Evolutionary conservation across 192 early-diverging fungal genomes (phyloP), one percentile per base, ranked within the genome.

Genomic region (Haplosporangium gracile): DNA sequence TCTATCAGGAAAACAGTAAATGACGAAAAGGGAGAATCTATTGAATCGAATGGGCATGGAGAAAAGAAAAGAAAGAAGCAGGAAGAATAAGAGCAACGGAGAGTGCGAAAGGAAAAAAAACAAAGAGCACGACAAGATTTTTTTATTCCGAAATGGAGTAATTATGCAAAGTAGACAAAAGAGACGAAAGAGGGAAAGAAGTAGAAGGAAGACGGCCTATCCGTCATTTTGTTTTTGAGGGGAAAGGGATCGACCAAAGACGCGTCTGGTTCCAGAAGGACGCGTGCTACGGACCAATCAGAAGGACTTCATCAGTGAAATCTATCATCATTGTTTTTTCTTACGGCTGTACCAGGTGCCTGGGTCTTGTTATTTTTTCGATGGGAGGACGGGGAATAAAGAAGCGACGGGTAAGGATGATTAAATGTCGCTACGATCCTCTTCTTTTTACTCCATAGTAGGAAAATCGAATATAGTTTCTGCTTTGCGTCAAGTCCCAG

Each of bases 131-230:
- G 60, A 65, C 6, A 24, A 18, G 7, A 6, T 9, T 22, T 53
- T 40, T 70, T 40, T 18, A 70, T 70, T 70, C 69, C 69, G 38
- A 42, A 70, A 70, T 36, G 39, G 8, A 26, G 60, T 10, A 45
- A 40, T 24, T 11, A 72, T 47, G 71, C 71, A 72, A 26, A 39
- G 45, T 73, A 73, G 72, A 73, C n/a, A 73, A 45, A 73, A 2
- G 22, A 43, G 45, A 49, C 5, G 24, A n/a, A 39, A 18, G 70
- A 71, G 70, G 42, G 39, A 42, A 42, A 42, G 24, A 22, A 40
- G 7, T 22, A 24, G 42, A 45, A 73, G 20, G 13, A n/a, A 7
- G 71, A 73, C 8, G 24, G 43, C 40, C 8, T 26, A 8, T 51
- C 49, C 49, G 20, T 51, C 49, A 49, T 49, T 49, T 16, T 13